Evolutionary conservation across 768 basidiomycete genomes (phyloP), one percentile per base, ranked within the genome.

Genomic region (Phlebiopsis flavidoalba): DNA sequence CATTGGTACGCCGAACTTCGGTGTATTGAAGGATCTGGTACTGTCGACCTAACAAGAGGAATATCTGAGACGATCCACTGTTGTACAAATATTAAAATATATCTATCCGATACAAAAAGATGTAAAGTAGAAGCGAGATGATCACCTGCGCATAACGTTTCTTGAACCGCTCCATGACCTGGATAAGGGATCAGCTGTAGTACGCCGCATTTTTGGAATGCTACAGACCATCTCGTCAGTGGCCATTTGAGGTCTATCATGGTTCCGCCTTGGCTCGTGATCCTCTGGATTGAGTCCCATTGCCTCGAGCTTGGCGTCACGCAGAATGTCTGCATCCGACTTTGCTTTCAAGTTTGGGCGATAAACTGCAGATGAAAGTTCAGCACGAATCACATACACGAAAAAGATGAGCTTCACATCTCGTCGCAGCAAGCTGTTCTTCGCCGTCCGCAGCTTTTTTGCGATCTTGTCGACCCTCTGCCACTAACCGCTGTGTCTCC

Each of bases 121-220:
- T 33, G 40, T 17, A 47, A 47, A 47, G 21, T 19, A 35, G 22
- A 14, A 49, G 26, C 31, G n/a, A 43, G 37, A 5, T 11, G 15
- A 43, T 75, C 75, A 91, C 71, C 88, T 89, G 45, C 89, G 84
- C 91, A 94, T 93, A 60, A n/a, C 95, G 79, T 76, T 98, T 97
- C 81, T 96, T 98, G 81, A 98, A 98, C 35, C 96, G 85, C 73
- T 96, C 94, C 91, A 95, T 91, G 57, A 92, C 91, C 90, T 93
- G 64, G 11, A n/a, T 60, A 17, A 21, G 51, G 47, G 58, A 62
- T 21, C 60, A 45, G 36, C 14, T 26, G 21, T 57, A 15, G 26
- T 53, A 7, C 22, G 33, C 24, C 26, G 46, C 40, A 21, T 0
- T 17, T 15, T 36, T 24, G 21, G 12, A 7, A 37, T 33, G 33